Evolutionary conservation across 78 protist species (phyloP), one percentile per base, ranked within the genome.

Genomic region (Emiliania huxleyi): DNA sequence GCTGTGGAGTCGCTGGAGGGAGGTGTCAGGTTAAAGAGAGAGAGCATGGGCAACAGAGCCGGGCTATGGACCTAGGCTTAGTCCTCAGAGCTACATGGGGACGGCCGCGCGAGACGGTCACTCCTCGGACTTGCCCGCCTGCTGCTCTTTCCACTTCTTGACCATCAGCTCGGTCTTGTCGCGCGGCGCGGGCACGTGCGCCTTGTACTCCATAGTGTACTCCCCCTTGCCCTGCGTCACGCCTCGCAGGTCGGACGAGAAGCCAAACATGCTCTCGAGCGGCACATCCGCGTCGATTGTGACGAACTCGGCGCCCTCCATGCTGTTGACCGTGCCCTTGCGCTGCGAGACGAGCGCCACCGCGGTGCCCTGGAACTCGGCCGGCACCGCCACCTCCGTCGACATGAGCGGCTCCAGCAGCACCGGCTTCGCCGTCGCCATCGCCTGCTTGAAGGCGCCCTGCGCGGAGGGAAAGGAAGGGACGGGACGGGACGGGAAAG

Each of bases 381-480:
- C 71, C 35, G 99, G 99, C 29, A 91, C 96, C 37, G 69, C 25
- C 43, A 97, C 69, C 69, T 97, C 98, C 8, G 96, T 97, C 69
- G 93, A 87, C 99, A 98, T 98, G 81, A 96, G 62, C 71, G 99
- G 99, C 95, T 98, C 98, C 42, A 97, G 96, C 43, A 98, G 46
- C 40, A 91, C 48, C 42, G 98, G 97, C 35, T 46, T 62, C 44
- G 94, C 96, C 73, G 85, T 90, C 21, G 42, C 73, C 89, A 96
- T 96, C 55, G 90, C 96, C 38, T 73, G 46, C 33, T 43, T 29
- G 93, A 91, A 91, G 19, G 87, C 93, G 1, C 93, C 91, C 43
- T 38, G 38, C 25, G n/a, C n/a, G n/a, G n/a, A n/a, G n/a, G n/a
- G n/a, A n/a, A n/a, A n/a, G n/a, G n/a, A n/a, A n/a, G n/a, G n/a